Base-by-base conservation (phyloP, 495 filamentous ascomycete species). In the Aspergillus campestris region DNA sequence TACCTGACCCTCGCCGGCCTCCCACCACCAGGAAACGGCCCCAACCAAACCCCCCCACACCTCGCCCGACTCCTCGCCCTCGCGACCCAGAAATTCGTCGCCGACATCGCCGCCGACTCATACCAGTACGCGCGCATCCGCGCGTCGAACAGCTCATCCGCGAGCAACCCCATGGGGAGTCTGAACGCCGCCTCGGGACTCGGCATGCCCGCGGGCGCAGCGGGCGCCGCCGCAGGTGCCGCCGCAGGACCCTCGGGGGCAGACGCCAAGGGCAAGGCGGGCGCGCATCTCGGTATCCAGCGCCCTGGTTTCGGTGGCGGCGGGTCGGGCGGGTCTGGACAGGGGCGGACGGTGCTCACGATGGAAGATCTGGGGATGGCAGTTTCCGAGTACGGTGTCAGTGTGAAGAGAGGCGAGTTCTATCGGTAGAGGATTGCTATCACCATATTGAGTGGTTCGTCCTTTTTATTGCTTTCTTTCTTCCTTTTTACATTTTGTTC, bases 291-390 rank as follows among this genome's bases (percentile, higher is more conserved):
- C 14, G 92, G 94, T 5, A 89, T 90, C 49, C 89, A 92, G 70
- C 67, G 92, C 40, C 81, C 94, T 15, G 94, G 92, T 5, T 97
- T 86, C 65, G 92, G 89, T 8, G 91, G 89, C 53, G 92, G 91
- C 50, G 92, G 91, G 0, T 86, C 86, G 41, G 94, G 89, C 18
- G 88, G 90, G 0, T 85, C 84, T 34, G 71, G 70, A 6, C 87
- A 92, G 66, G 92, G 91, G 34, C 77, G 91, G 41, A 96, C 92
- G 31, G 92, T 98, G 51, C 68, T 98, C 47, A 97, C 94, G 6
- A 97, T 98, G 92, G 92, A 98, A 69, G 92, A 98, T 74, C 61
- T 98, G 57, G 92, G 92, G 3, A 95, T 94, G 85, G 92, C 92
- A 6, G 92, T 96, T 13, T 84, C 86, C 0, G 92, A 97, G 69